Evolutionary conservation across 495 filamentous ascomycete genomes (phyloP), one percentile per base, ranked within the genome.

Genomic region (Penicillium pulvis): DNA sequence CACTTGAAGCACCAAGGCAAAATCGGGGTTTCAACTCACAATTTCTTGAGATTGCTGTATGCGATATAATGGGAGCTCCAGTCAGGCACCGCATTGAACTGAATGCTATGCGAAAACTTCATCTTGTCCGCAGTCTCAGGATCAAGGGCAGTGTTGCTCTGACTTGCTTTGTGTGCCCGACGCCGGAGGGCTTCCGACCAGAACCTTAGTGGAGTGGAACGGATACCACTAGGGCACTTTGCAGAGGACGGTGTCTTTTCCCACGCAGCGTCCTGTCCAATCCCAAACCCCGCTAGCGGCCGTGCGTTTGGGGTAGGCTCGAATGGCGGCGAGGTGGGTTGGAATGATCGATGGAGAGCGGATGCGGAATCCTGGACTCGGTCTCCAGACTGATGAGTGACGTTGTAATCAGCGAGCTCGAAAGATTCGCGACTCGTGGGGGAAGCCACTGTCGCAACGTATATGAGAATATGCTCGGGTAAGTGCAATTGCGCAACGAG

Each of bases 31-130:
- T 17, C 14, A 53, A 81, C 92, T 69, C 76, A 96, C 93, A 96
- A 79, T 80, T 99, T 99, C 83, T 99, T 99, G 61, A 98, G 84
- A 66, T 96, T 98, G 71, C 91, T 96, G 74, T 99, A 99, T 54
- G 92, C 87, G 65, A 99, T 94, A 72, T 99, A 99, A 73, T 97
- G 85, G 60, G 86, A 90, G 77, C 92, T 97, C 94, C 94, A 99
- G 70, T 99, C 94, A 20, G 95, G 94, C 56, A 99, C 95, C 55
- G 94, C 92, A 76, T 99, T 99, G 77, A 99, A 99, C 78, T 99
- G 94, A 62, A 99, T 87, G 75, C 95, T 98, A 71, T 98, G 94
- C 50, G 94, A 97, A 81, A 99, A 99, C 85, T 97, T 98, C 94
- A 99, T 99, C 61, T 92, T 91, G 87, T 87, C 85, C 16, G 51